Base-by-base conservation (phyloP, 2,329 filamentous ascomycete species). In the Endoconidiophora polonica region DNA sequence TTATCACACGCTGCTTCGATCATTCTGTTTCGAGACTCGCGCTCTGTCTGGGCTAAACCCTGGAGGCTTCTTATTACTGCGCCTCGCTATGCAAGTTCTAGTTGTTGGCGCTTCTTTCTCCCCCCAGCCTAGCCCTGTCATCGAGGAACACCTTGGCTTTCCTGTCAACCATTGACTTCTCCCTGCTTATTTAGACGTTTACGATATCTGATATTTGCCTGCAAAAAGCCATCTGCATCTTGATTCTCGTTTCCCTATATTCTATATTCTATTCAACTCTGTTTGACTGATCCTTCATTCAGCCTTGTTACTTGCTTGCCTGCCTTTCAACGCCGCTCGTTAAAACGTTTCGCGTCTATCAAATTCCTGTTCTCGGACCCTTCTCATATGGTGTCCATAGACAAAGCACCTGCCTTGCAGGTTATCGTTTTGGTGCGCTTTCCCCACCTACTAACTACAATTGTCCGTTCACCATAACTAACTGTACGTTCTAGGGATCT, bases 401-500 rank as follows among this genome's bases (percentile, higher is more conserved):
- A 58, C 43, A 52, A 56, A 46, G 55, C 61, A 51, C 71, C 76
- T 61, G 75, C 76, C 39, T 66, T 86, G 65, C 81, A 86, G 65
- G 78, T 86, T 44, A 84, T 86, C 65, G 71, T 86, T 53, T 64
- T 86, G 68, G 82, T 86, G 68, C 69, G 80, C 73, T 48, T 16
- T 14, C 23, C 36, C 43, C 47, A 53, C 23, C 10, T 48, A 24
- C 48, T 29, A 39, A 52, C 42, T 26, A 52, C 40, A 49, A 29
- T 18, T 18, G 33, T 23, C 26, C 14, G 16, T 29, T 10, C 7
- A 29, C 26, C 18, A 20, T 10, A n/a, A 55, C 62, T 64, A 55
- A 65, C 58, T 54, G 54, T 44, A 43, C 10, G 50, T 47, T 52
- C 55, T 60, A 94, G 87, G 91, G 91, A 56, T 79, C 86, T 43